These are phyloP conservation scores for Malassezia slooffiae DNA, from an alignment of 1,284 basidiomycete genomes.

Conservation along the genomic window DNA sequence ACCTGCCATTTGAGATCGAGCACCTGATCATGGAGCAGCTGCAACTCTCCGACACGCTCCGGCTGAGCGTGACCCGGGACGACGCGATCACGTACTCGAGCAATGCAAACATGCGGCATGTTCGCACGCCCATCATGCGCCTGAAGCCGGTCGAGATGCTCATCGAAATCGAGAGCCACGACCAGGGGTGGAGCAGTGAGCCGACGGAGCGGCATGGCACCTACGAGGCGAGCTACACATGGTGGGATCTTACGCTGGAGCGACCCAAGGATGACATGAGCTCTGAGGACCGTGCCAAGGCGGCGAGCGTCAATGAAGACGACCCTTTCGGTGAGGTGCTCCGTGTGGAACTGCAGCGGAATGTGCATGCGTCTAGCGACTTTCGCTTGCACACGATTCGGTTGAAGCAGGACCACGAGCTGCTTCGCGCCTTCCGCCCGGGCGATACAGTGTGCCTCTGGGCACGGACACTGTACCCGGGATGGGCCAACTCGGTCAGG, in stretches of 20 bases:
- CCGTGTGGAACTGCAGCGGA: slow-evolving; percentile 7
- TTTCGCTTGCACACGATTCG: slow-evolving; percentile 3
- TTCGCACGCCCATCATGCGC: slow-evolving; percentile 4
- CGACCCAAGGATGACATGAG: not conserved
- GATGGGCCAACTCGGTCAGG: slow-evolving; percentile 8
- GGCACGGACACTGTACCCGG: slow-evolving; percentile 11
- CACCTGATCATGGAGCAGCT: too few relatives aligned
- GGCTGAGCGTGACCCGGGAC: slow-evolving; percentile 1
- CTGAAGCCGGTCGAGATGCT: not conserved
- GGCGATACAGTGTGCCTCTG: slow-evolving; percentile 6
- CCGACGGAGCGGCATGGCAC: slow-evolving; percentile 11
- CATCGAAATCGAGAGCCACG: slow-evolving; percentile 13
- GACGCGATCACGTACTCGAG: not conserved
- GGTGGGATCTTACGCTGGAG: slow-evolving; percentile 14
- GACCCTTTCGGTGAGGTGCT: slow-evolving; percentile 2
- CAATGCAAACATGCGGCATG: slow-evolving; percentile 8
- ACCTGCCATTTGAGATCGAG: too few relatives aligned
- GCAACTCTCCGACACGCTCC: slow-evolving; percentile 2
- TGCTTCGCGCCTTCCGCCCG: slow-evolving; percentile 1
- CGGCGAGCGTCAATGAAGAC: not conserved
- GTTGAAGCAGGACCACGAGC: not conserved
- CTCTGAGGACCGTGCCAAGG: not conserved
- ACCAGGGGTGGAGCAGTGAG: slow-evolving; percentile 15
- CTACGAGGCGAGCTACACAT: slow-evolving; percentile 14
- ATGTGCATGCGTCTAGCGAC: slow-evolving; percentile 7